A percentile compares a stretch with the other conserved stretches of the same genome.
phyloP scores from a whole-genome alignment of 805 yeast species.

The Priceomyces castillae region DNA sequence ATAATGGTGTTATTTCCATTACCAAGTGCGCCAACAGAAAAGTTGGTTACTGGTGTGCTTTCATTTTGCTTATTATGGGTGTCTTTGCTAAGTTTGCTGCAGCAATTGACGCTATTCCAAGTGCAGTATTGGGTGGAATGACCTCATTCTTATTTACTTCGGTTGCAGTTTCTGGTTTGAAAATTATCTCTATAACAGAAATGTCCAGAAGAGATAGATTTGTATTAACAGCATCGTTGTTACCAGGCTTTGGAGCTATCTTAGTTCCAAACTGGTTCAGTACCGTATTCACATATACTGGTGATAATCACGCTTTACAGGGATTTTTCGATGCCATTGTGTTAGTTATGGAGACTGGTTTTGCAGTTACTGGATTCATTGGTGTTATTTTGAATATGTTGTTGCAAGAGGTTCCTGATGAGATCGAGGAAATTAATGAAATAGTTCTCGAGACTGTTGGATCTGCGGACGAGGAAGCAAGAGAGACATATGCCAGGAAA shows the following conservation, averaged over 20 bases:
- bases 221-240: conserved; percentile 60
- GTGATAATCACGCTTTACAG: conserved; percentile 51
- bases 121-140: conserved; percentile 75
- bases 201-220: conserved; percentile 75
- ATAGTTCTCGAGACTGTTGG: conserved; percentile 42
- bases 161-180: conserved; percentile 72
- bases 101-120: conserved; percentile 66
- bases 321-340: conserved; percentile 70
- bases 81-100: conserved; percentile 84
- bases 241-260: conserved; percentile 67
- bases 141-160: conserved; percentile 72
- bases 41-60: conserved; percentile 77
- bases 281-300: conserved; percentile 61
- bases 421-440: conserved; percentile 46
- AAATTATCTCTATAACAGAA: conserved; percentile 58
- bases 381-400: conserved; percentile 60
- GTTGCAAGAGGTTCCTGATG: conserved; percentile 59
- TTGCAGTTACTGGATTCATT: conserved; percentile 65
- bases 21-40: conserved; percentile 88
- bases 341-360: conserved; percentile 70
- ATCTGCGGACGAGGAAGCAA: conserved; percentile 37
- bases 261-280: conserved; percentile 65
- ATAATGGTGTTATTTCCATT: conserved; percentile 90
- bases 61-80: conserved; percentile 84
- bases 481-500: conserved; percentile 30